Conservation (phyloP, 768 basidiomycete species). For the Podaxis mareebaensis region DNA sequence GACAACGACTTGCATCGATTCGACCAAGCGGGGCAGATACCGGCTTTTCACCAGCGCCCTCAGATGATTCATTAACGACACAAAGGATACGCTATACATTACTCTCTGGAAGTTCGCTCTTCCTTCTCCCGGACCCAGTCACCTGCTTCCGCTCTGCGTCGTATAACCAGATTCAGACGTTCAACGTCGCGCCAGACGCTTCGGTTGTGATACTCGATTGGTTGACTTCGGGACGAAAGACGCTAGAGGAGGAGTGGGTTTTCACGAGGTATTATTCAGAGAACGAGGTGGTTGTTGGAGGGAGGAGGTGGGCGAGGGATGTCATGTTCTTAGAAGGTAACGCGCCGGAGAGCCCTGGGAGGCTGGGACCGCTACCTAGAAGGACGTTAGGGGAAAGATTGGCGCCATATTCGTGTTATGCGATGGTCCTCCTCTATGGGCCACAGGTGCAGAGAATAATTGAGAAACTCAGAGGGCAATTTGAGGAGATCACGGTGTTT, state of each 20-base stretch:
- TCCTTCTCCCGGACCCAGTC: conserved; percentile 90
- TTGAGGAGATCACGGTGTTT: conserved; percentile 63
- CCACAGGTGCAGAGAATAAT: conserved; percentile 54
- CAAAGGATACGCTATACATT: conserved; percentile 67
- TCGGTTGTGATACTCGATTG: conserved; percentile 85
- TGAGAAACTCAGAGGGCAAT: conserved; percentile 45
- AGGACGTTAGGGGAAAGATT: conserved; percentile 62
- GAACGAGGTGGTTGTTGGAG: conserved; percentile 79
- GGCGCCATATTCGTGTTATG: conserved; percentile 87
- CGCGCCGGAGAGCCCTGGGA: conserved; percentile 4
- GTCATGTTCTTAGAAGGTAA: conserved; percentile 68
- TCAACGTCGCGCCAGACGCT: conserved; percentile 59
- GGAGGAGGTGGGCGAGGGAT: conserved; percentile 71
- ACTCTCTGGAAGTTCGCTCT: conserved; percentile 53
- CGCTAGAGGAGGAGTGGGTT: conserved; percentile 85
- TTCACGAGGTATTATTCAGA: conserved; percentile 83
- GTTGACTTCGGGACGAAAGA: conserved; percentile 86
- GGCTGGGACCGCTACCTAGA: conserved; percentile 30
- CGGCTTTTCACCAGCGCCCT: not conserved
- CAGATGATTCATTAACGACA: conserved; percentile 40
- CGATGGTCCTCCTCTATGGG: conserved; percentile 80
- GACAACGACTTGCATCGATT: conserved; percentile 54
- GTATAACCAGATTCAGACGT: conserved; percentile 84
- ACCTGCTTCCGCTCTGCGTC: conserved; percentile 86
- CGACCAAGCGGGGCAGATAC: conserved; percentile 13